Percentiles rank a stretch among this genome's conserved stretches.
Conservation (phyloP, 345 rosid species). For the Eucalyptus sp. region DNA sequence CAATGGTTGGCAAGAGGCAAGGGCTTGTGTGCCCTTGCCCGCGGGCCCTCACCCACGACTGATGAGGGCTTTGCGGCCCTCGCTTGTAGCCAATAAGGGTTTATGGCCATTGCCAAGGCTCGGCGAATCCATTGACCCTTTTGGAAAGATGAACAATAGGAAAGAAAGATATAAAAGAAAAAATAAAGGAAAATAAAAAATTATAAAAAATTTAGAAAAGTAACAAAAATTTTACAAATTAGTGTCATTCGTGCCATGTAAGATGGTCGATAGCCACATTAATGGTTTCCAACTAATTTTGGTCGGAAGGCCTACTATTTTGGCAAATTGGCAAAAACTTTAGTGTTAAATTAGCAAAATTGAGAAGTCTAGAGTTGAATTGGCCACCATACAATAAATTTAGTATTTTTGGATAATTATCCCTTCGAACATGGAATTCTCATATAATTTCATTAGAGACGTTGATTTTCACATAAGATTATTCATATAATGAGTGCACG, state of each 20-base stretch:
- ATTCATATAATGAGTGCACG: neutral
- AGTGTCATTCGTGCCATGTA: accelerated
- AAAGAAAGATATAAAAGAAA: too few relatives aligned
- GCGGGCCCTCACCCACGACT: accelerated
- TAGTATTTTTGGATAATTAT: neutral
- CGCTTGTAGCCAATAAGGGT: accelerated
- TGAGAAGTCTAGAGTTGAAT: neutral
- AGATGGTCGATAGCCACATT: too few relatives aligned
- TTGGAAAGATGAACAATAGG: neutral
- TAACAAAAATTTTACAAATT: too few relatives aligned
- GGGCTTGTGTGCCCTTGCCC: neutral
- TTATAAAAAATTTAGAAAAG: too few relatives aligned
- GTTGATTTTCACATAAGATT: neutral
- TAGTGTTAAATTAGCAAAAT: neutral
- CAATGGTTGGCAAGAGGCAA: neutral
- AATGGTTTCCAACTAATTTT: too few relatives aligned
- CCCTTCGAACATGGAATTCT: neutral
- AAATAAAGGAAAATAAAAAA: too few relatives aligned
- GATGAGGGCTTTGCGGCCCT: neutral
- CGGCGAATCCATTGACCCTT: accelerated
- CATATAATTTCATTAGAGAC: neutral
- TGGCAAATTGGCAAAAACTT: neutral
- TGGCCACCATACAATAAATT: accelerated
- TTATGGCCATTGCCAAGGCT: neutral
- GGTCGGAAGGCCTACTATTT: neutral